Percentiles rank a stretch among this genome's conserved stretches.
Conservation (phyloP, 495 filamentous ascomycete species). For the Antarctomyces pellizariae region DNA sequence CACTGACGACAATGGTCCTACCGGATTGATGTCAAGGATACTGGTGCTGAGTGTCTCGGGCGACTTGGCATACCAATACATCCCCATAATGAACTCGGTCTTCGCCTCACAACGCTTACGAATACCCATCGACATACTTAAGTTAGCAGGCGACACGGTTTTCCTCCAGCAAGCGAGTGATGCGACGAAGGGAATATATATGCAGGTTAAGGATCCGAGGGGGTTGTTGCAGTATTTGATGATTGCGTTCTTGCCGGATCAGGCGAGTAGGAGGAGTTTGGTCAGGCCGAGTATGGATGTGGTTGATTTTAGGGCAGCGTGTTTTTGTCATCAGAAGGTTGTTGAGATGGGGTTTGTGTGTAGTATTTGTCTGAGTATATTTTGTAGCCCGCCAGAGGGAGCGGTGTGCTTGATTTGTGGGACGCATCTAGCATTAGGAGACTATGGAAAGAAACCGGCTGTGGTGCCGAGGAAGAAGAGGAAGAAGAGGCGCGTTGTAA, state of each 20-base stretch:
- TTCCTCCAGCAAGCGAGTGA: conserved; percentile 88
- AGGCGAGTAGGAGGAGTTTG: conserved; percentile 36
- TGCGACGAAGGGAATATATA: conserved; percentile 73
- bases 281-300: conserved; percentile 58
- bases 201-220: conserved; percentile 37
- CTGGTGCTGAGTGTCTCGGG: conserved; percentile 62
- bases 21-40: conserved; percentile 56
- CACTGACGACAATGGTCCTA: conserved; percentile 12
- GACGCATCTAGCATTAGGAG: conserved; percentile 51
- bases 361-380: conserved; percentile 81
- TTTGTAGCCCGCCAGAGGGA: conserved; percentile 37
- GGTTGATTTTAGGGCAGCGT: conserved; percentile 91
- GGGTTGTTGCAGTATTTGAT: conserved; percentile 79
- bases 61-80: conserved; percentile 74
- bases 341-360: conserved; percentile 90
- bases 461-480: conserved; percentile 53
- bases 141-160: conserved; percentile 66
- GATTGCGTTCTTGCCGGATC: conserved; percentile 77
- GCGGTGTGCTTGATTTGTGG: conserved; percentile 79
- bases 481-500: conserved; percentile 34
- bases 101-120: conserved; percentile 74
- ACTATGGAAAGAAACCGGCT: conserved; percentile 50
- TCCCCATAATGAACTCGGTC: conserved; percentile 91
- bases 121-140: conserved; percentile 77
- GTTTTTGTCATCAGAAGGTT: conserved; percentile 83